phyloP scores from a whole-genome alignment of 169 alveolate species.

The Eimeria sp. region DNA sequence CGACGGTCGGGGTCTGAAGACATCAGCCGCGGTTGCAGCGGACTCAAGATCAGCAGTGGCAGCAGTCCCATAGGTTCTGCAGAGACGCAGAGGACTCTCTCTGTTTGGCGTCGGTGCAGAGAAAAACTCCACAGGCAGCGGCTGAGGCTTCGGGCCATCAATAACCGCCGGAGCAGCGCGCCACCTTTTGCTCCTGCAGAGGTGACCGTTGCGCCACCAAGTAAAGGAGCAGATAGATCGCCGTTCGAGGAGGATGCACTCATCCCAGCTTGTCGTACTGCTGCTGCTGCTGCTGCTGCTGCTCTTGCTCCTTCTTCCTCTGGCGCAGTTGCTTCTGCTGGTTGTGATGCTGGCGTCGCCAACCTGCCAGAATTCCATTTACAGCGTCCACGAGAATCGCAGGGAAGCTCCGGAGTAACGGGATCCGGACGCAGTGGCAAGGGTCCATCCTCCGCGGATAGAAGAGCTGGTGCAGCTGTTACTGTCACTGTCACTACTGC shows the following conservation, averaged over 20 bases:
- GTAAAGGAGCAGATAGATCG: neutral
- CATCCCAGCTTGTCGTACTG: neutral
- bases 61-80: neutral
- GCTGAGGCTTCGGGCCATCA: neutral
- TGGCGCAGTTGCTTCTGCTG: neutral
- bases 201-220: neutral
- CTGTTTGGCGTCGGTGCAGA: conserved; percentile 62
- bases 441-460: neutral
- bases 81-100: neutral
- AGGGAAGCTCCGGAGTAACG: neutral
- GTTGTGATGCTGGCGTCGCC: neutral
- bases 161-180: neutral
- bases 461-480: neutral
- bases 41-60: neutral
- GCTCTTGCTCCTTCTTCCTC: neutral
- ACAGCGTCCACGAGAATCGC: conserved; percentile 2
- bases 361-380: neutral
- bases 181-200: neutral
- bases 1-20: neutral
- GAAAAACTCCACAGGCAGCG: conserved; percentile 66
- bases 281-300: conserved; percentile 37
- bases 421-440: neutral
- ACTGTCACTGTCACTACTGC: neutral
- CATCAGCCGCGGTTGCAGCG: neutral
- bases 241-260: conserved; percentile 32